Evolutionary conservation across 257 asterid species (phyloP), one percentile per base, ranked within the genome.

Genomic region (Solanum microdontum): DNA sequence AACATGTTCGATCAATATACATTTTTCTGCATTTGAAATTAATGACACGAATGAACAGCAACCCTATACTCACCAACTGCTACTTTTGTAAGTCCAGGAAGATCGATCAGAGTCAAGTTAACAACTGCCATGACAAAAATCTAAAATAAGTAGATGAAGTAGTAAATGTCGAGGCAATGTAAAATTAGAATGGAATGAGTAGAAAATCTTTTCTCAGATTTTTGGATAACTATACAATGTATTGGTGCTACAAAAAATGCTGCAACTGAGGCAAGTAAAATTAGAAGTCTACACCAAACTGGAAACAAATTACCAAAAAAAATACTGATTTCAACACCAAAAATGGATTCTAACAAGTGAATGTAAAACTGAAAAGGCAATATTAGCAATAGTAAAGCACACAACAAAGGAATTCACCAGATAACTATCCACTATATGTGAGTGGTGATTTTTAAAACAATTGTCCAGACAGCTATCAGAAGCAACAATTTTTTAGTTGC

Each of bases 41-140:
- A 17, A 7, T 17, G 77, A 89, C 86, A 23, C 32, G 72, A 82
- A 62, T 39, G 84, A 88, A 19, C 68, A 32, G 70, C 69, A 40
- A 77, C 34, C 13, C 21, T 73, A 86, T 72, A 90, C 99, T 93
- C 93, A 97, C 99, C 99, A 75, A 97, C 96, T 51, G 99, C 99
- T 80, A 97, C 99, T 88, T 97, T 97, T 60, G 99, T 97, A 76
- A 95, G 98, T 82, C 99, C 99, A 87, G 99, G 99, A 93, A 95
- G 99, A 93, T 97, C 99, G 58, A 97, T 90, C 90, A 95, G 90
- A 34, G 99, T 95, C 94, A 97, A 94, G 89, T 97, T 93, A 90
- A 97, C 99, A 89, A 97, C 99, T 97, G 97, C 91, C 92, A 91
- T 36, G 84, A 89, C 11, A 45, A 26, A 70, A 86, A 43, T 43